Evolutionary conservation across 192 early-diverging fungal species (phyloP), one percentile per base, ranked within the genome.

Genomic region (Linnemannia exigua): DNA sequence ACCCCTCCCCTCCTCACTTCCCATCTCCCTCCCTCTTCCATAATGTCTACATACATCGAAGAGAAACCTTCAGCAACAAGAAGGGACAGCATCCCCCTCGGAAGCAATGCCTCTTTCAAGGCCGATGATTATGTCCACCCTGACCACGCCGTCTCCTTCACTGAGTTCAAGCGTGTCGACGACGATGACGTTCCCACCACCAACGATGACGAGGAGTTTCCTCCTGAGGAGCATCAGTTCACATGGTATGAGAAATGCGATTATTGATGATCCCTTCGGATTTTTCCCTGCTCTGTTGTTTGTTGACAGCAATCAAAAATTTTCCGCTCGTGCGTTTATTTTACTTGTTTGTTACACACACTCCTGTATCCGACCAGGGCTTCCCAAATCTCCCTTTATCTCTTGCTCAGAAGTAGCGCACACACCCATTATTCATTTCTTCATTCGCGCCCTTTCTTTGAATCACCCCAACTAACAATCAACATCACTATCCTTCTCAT

Each of bases 181-280:
- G 61, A 58, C n/a, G 52, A 41, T 2, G 70, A n/a, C 14, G 3
- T 17, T 5, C 19, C n/a, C 1, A 33, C 12, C 63, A 11, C 1
- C 12, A 58, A 76, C 9, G 51, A 72, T 12, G 68, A 82, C 6
- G 74, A 76, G 25, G 80, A 82, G 70, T 82, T 82, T 47, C 80
- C 80, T 68, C 68, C 36, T 28, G 80, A 82, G 44, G 80, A 82
- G 14, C 74, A 82, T 31, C 80, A 82, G 58, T 82, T 82, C 69
- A 82, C 80, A 15, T 82, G 80, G 80, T 82, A 82, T 14, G 15
- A 25, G 1, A 36, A 17, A 3, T 72, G n/a, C n/a, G n/a, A n/a
- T n/a, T n/a, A n/a, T n/a, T n/a, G n/a, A n/a, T n/a, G n/a, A n/a
- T n/a, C n/a, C n/a, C n/a, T n/a, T n/a, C n/a, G n/a, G n/a, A n/a